Evolutionary conservation across 192 early-diverging fungal genomes (phyloP), one percentile per base, ranked within the genome.

Genomic region (Backusella parvicylindrica): DNA sequence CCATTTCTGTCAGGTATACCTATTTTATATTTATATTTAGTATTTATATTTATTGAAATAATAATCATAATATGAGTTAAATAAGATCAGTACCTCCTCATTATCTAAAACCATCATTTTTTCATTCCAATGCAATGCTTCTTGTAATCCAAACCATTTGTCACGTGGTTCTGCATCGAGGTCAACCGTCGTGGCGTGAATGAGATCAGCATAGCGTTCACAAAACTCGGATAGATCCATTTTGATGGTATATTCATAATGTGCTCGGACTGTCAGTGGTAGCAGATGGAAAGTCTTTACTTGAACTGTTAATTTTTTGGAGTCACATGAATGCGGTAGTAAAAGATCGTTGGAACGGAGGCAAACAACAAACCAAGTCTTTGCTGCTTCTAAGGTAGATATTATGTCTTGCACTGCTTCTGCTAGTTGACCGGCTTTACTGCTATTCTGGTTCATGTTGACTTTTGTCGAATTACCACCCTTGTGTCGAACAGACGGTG

Each of bases 331-430:
- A 68, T 88, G 82, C 18, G 86, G 78, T 37, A 89, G 83, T 9
- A 86, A 81, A 9, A 82, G 66, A 47, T 92, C 86, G 74, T 93
- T 94, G 3, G 95, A 89, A 23, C 86, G 82, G 31, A 97, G 78
- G 78, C 93, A 95, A 68, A 91, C 76, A 41, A 94, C 72, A 65
- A 90, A 91, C 93, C 93, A 96, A 35, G 88, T 84, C 37, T 86
- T 86, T 2, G 92, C 91, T 63, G 91, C 87, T 67, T 88, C 88
- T 32, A 96, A 80, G 3, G 89, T 86, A 26, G 83, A 70, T 36
- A 91, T 74, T 30, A 85, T 84, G 87, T 93, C 77, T 72, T 63
- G 23, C 2, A 75, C 33, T 8, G 86, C 74, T 36, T 85, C 73
- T 26, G 76, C 80, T 67, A 89, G 81, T 18, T 79, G 63, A 2